Base-by-base conservation (phyloP, 2,329 filamentous ascomycete species). In the Scleromitrula shiraiana region DNA sequence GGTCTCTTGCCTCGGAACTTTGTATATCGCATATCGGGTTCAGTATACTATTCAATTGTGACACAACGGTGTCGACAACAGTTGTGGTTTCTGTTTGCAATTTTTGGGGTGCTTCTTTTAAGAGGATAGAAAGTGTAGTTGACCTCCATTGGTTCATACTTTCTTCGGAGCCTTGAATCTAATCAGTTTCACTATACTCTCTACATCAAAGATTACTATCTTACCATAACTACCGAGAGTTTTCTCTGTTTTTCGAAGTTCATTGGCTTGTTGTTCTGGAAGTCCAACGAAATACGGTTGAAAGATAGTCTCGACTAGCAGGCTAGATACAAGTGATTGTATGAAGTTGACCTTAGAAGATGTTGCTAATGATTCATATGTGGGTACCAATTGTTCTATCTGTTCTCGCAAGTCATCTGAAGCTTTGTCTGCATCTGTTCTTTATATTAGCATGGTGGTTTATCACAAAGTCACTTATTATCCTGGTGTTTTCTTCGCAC, bases 61-160 rank as follows among this genome's bases (percentile, higher is more conserved):
- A 56, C 14, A 78, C 62, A 33, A 78, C 65, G 10, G 59, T 57
- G 30, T 74, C 68, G 14, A 68, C 66, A 26, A 73, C 59, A 20
- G 59, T 54, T 17, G 64, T 53, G 3, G 76, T 78, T 56, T 74
- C 68, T 12, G 64, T 57, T 42, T 71, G 66, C 27, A 80, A 68
- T 48, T 67, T 70, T 27, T 67, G 58, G 14, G 66, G 62, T 5
- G 73, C 69, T 51, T 77, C 76, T 56, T 76, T 77, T 46, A 72
- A 72, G 42, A 85, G 63, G 36, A 81, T 69, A 22, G 76, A 70
- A 33, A 84, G 70, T 2, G 81, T 85, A n/a, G 72, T 70, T 5
- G 80, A 77, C 32, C 82, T 77, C 81, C 81, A 85, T 59, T 80
- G 76, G 60, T 83, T 83, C 52, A 81, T 71, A 24, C 73, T 68